Conservation (phyloP, 805 yeast genomes). For the Suhomyces pyralidae region DNA sequence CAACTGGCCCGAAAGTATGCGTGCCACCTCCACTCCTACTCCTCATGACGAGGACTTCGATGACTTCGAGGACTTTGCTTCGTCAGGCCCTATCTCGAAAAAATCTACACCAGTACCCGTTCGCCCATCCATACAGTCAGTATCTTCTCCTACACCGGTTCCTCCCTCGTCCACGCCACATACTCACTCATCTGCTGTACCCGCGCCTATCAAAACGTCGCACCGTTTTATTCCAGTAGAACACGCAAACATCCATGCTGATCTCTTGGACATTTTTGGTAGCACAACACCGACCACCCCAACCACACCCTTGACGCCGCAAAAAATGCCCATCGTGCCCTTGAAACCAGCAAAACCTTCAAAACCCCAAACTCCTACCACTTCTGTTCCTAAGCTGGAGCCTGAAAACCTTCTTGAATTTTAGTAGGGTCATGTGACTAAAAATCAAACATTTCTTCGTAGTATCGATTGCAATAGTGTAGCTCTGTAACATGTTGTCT, state of each 20-base stretch:
- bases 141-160: not conserved
- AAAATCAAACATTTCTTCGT: not conserved
- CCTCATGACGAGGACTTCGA: constrained; percentile 8
- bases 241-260: not conserved
- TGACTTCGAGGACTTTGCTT: constrained; percentile 22
- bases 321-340: not conserved
- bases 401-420: not conserved
- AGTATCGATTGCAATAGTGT: not conserved
- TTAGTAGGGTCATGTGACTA: not conserved
- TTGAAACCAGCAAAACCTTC: not conserved
- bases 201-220: not conserved
- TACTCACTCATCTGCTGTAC: not conserved
- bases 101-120: not conserved
- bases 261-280: constrained; percentile 11
- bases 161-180: not conserved
- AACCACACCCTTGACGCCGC: not conserved
- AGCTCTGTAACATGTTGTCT: not conserved
- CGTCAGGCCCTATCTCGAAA: constrained; percentile 7
- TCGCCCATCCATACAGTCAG: not conserved
- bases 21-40: not conserved
- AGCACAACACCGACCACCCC: not conserved
- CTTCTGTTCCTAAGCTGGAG: not conserved
- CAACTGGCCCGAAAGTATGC: not conserved
- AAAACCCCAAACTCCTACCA: not conserved
- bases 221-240: constrained; percentile 5